Evolutionary conservation across 2,329 filamentous ascomycete genomes (phyloP).

Genomic region (Saccharata proteae): DNA sequence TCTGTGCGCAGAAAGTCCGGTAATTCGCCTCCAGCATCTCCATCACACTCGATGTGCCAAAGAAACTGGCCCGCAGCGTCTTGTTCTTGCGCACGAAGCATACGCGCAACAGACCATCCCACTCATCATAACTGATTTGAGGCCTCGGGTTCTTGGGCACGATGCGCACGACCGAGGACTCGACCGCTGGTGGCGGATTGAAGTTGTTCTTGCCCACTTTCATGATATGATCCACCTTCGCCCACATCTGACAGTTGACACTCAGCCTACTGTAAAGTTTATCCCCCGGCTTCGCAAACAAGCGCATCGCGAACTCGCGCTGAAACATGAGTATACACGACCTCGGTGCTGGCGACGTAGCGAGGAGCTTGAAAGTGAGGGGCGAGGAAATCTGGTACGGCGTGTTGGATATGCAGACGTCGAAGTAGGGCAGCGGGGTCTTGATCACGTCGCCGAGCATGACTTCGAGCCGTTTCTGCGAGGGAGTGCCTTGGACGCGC

Average conservation of each 20-base stretch:
- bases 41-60: slow-evolving; percentile 70
- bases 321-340: slow-evolving; percentile 92
- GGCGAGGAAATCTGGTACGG: slow-evolving; percentile 76
- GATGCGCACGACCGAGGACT: slow-evolving; percentile 80
- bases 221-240: slow-evolving; percentile 61
- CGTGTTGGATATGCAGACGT: slow-evolving; percentile 74
- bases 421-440: slow-evolving; percentile 62
- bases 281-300: slow-evolving; percentile 81
- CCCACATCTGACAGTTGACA: slow-evolving; percentile 91
- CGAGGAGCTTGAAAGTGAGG: slow-evolving; percentile 79
- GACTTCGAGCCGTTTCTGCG: slow-evolving; percentile 74
- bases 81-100: slow-evolving; percentile 84
- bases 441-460: slow-evolving; percentile 91
- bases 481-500: slow-evolving; percentile 79
- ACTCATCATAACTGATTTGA: slow-evolving; percentile 86
- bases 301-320: slow-evolving; percentile 80
- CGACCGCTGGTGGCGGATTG: slow-evolving; percentile 84
- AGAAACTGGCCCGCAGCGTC: slow-evolving; percentile 69
- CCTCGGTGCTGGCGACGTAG: slow-evolving; percentile 68
- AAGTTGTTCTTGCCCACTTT: slow-evolving; percentile 97
- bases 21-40: slow-evolving; percentile 81
- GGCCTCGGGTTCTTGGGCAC: slow-evolving; percentile 78
- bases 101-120: slow-evolving; percentile 77
- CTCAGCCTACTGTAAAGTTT: slow-evolving; percentile 80
- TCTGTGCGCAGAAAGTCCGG: slow-evolving; percentile 77